A percentile compares a stretch with the other conserved stretches of the same genome.
These are phyloP conservation scores for Nigrospora osmanthi DNA, from an alignment of 2,329 filamentous ascomycete genomes.

Conservation along the genomic window DNA sequence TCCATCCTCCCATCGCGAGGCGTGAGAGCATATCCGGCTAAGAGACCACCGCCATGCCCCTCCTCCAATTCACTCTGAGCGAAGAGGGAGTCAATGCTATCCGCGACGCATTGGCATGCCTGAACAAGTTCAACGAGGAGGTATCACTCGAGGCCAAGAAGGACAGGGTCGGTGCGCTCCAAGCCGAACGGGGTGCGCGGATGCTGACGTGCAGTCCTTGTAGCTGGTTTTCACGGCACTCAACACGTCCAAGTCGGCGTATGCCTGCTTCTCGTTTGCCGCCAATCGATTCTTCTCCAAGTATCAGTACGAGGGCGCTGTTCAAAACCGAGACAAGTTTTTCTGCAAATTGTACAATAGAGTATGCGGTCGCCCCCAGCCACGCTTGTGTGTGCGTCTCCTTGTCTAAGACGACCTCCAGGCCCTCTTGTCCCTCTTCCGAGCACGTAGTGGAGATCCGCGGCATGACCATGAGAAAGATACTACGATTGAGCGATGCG, in stretches of 20 bases:
- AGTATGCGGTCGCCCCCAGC: constrained; percentile 26
- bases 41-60: constrained; percentile 34
- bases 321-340: constrained; percentile 51
- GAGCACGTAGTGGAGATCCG: constrained; percentile 55
- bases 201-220: constrained; percentile 5
- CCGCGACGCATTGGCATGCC: constrained; percentile 65
- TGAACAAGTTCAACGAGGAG: constrained; percentile 73
- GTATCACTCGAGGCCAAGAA: constrained; percentile 67
- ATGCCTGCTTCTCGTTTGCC: constrained; percentile 63
- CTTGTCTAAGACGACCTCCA: constrained; percentile 16
- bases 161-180: constrained; percentile 45
- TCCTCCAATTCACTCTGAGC: constrained; percentile 66
- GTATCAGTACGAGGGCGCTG: constrained; percentile 56
- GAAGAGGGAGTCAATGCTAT: constrained; percentile 64
- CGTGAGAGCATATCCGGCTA: too few species aligned
- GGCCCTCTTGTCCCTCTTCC: constrained; percentile 68
- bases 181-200: neutral
- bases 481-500: constrained; percentile 64
- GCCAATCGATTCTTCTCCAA: constrained; percentile 63
- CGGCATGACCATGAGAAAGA: constrained; percentile 54
- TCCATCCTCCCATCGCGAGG: too few species aligned
- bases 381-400: neutral
- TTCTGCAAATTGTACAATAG: constrained; percentile 70
- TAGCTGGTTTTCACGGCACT: constrained; percentile 68
- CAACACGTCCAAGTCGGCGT: constrained; percentile 75